Evolutionary conservation across 2,329 filamentous ascomycete genomes (phyloP).

Genomic region (Graphilbum fragrans): DNA sequence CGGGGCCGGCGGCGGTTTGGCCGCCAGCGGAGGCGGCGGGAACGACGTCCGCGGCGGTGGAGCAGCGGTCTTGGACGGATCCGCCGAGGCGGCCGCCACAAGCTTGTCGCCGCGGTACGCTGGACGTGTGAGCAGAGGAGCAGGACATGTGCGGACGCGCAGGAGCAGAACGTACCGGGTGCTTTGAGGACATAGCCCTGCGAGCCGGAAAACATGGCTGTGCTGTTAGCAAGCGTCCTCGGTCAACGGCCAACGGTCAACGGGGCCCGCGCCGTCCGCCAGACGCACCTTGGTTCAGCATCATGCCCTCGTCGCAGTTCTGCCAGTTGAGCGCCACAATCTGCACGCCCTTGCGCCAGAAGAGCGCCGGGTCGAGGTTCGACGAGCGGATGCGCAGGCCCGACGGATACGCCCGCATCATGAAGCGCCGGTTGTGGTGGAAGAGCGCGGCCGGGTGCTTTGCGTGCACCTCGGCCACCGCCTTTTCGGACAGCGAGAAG

Average conservation of each 20-base stretch:
- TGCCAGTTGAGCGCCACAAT: constrained; percentile 94
- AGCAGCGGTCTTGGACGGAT: background rate
- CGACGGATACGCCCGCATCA: constrained; percentile 84
- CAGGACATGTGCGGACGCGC: background rate
- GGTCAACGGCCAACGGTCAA: background rate
- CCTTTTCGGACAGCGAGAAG: constrained; percentile 53
- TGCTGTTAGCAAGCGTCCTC: background rate
- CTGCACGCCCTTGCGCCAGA: constrained; percentile 83
- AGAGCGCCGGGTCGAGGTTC: constrained; percentile 73
- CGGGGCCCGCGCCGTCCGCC: background rate
- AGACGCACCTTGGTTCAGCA: constrained; percentile 94
- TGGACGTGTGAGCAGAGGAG: constrained; percentile 2
- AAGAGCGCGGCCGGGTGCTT: constrained; percentile 47
- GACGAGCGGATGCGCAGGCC: constrained; percentile 72
- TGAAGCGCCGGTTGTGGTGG: constrained; percentile 65
- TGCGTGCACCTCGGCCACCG: constrained; percentile 48
- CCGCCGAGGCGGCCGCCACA: constrained; percentile 10
- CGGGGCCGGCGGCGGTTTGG: background rate
- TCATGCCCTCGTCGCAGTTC: constrained; percentile 80
- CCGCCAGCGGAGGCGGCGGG: background rate
- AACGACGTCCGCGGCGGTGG: background rate
- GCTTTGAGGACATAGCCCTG: constrained; percentile 84
- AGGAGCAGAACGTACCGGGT: constrained; percentile 30
- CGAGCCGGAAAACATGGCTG: constrained; percentile 40
- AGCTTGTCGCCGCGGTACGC: constrained; percentile 26